Conservation (phyloP, 805 yeast species). For the Hanseniaspora nectarophila region DNA sequence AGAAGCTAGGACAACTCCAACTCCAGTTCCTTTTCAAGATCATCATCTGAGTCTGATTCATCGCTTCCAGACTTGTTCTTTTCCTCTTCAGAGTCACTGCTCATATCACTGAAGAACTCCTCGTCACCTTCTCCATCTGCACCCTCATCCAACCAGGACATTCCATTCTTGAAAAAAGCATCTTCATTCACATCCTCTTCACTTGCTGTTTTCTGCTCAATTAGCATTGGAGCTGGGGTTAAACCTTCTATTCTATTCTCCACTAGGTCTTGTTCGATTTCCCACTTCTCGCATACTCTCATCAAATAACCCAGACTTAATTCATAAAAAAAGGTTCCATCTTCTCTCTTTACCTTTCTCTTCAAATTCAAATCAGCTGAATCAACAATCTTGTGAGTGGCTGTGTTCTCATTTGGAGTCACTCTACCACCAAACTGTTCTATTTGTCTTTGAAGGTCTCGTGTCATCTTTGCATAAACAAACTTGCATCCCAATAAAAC, state of each 20-base stretch:
- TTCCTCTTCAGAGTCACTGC: slow-evolving; percentile 20
- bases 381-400: slow-evolving; percentile 3
- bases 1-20: slow-evolving; percentile 6
- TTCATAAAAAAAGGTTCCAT: not conserved
- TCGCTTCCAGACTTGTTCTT: slow-evolving; percentile 14
- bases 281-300: slow-evolving; percentile 8
- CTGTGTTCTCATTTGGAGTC: slow-evolving; percentile 5
- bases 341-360: not conserved
- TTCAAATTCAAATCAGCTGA: not conserved
- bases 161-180: slow-evolving; percentile 15
- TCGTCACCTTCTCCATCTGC: slow-evolving; percentile 25
- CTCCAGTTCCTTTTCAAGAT: slow-evolving; percentile 13
- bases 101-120: slow-evolving; percentile 26
- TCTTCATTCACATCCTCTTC: slow-evolving; percentile 23
- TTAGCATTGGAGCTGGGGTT: not conserved
- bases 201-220: slow-evolving; percentile 19
- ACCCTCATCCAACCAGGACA: slow-evolving; percentile 17
- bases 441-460: slow-evolving; percentile 11
- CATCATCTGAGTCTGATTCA: slow-evolving; percentile 15
- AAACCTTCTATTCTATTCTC: slow-evolving; percentile 2
- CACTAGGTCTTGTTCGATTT: not conserved
- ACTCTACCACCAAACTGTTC: slow-evolving; percentile 12
- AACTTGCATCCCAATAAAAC: slow-evolving; percentile 5
- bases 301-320: not conserved
- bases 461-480: slow-evolving; percentile 5